A percentile compares a stretch with the other conserved stretches of the same genome.
These are phyloP conservation scores for Xerophyta viscosa DNA, from an alignment of 106 monocot species.

Conservation along the genomic window DNA sequence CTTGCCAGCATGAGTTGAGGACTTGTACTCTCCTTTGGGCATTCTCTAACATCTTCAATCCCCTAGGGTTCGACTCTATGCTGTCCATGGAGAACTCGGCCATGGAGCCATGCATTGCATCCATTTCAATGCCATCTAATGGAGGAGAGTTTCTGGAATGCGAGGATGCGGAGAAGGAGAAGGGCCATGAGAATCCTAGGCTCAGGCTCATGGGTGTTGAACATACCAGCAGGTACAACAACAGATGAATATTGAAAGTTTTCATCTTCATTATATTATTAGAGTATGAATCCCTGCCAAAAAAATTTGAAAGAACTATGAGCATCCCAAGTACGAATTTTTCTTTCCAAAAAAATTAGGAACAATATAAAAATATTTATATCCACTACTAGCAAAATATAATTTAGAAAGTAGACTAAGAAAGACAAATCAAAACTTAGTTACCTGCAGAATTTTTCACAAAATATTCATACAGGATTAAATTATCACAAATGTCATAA, in stretches of 20 bases:
- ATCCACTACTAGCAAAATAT: no score
- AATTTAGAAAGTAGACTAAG: no score
- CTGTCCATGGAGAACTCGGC: constrained; percentile 36
- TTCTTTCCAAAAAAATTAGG: no score
- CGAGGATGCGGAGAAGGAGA: constrained; percentile 13
- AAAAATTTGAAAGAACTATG: not conserved
- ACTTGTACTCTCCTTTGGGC: constrained; percentile 32
- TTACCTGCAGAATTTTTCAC: no score
- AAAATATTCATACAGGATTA: no score
- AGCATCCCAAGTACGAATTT: no score
- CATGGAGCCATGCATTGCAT: no score
- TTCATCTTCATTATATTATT: not conserved
- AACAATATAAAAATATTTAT: no score
- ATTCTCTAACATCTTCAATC: constrained; percentile 39
- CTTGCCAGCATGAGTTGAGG: constrained; percentile 65
- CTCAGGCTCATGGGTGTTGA: not conserved
- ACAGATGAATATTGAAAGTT: not conserved
- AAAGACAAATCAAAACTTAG: no score
- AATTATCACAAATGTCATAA: no score
- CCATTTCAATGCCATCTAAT: not conserved
- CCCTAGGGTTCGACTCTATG: constrained; percentile 16
- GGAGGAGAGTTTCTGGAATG: not conserved
- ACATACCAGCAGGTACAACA: not conserved
- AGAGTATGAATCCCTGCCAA: no score
- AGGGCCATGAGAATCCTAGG: constrained; percentile 22